These are phyloP conservation scores for Podospora tetraspora DNA, from an alignment of 495 filamentous ascomycete genomes.

Conservation along the genomic window DNA sequence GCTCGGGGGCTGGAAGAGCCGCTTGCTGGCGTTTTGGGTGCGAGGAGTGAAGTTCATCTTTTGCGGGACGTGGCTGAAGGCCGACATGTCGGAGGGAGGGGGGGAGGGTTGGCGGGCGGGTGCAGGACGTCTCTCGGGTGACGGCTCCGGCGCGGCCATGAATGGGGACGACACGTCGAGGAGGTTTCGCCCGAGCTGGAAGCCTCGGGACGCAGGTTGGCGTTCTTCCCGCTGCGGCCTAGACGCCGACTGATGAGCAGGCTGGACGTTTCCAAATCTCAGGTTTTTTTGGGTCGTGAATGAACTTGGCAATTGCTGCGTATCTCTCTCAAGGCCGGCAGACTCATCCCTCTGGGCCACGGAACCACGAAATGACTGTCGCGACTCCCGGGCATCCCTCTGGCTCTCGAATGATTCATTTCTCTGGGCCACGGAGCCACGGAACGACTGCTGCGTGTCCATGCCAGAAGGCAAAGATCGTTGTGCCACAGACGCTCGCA, in stretches of 20 bases:
- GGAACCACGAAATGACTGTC: background rate
- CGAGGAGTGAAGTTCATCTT: slow-evolving; percentile 49
- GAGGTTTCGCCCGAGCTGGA: background rate
- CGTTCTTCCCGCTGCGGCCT: background rate
- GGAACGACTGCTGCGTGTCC: background rate
- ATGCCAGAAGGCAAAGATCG: background rate
- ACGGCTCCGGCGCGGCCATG: background rate
- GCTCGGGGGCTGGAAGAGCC: slow-evolving; percentile 28
- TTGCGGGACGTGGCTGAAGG: slow-evolving; percentile 34
- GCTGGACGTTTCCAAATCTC: background rate
- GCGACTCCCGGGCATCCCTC: background rate
- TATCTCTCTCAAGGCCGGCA: background rate
- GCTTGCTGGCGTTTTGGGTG: slow-evolving; percentile 28
- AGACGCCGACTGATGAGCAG: background rate
- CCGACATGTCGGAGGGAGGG: slow-evolving; percentile 26
- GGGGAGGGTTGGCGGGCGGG: slow-evolving; percentile 18
- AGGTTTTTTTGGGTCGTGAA: background rate
- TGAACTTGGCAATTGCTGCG: background rate
- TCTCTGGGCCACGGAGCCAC: background rate
- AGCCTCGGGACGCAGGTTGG: background rate
- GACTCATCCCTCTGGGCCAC: background rate
- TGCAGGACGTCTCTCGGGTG: background rate
- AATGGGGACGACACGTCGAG: background rate
- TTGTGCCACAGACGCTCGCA: background rate
- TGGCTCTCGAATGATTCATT: background rate